Base-by-base conservation (phyloP, 192 early-diverging fungal species). In the Backusella macrospora region DNA sequence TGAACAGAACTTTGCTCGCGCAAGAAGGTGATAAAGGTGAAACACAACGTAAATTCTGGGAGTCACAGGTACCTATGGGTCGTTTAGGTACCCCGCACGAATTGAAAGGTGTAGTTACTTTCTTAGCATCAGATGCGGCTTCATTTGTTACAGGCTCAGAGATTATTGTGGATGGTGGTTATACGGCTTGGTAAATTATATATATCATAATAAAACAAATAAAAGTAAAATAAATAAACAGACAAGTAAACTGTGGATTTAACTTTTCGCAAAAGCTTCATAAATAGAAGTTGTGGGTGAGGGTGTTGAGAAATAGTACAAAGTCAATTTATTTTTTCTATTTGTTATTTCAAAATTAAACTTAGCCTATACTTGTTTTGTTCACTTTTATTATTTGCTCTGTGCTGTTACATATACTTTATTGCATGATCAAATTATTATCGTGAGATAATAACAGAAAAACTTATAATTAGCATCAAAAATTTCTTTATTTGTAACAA, bases 41-140 rank as follows among this genome's bases (percentile, higher is more conserved):
- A 15, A 47, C 40, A 42, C n/a, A 72, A 10, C 42, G 69, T 34
- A 49, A 72, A 9, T 34, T 45, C n/a, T 80, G 78, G 78, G 71
- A 63, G 47, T 37, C 23, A 39, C 63, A 76, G 13, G 62, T 49
- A 4, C 78, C 78, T 10, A 72, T 70, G 65, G 71, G 71, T 14
- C 78, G 78, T 12, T 52, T 80, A 37, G 78, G 74, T 37, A 37
- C 40, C 16, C 78, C 78, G 8, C 71, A 80, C 42, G 78, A 80
- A 45, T 63, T 80, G 15, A 75, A 75, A 44, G 78, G 78, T 43
- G 73, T 75, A 42, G 78, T 76, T 13, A 63, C 92, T 49, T 93
- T 86, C 74, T 76, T 93, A 71, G 87, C 86, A 21, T 88, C 85
- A 1, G 90, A 89, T 62, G 90, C 88, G 14, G 87, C 80, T 39